phyloP scores from a whole-genome alignment of 2,329 filamentous ascomycete species.

The Talaromyces sp. region DNA sequence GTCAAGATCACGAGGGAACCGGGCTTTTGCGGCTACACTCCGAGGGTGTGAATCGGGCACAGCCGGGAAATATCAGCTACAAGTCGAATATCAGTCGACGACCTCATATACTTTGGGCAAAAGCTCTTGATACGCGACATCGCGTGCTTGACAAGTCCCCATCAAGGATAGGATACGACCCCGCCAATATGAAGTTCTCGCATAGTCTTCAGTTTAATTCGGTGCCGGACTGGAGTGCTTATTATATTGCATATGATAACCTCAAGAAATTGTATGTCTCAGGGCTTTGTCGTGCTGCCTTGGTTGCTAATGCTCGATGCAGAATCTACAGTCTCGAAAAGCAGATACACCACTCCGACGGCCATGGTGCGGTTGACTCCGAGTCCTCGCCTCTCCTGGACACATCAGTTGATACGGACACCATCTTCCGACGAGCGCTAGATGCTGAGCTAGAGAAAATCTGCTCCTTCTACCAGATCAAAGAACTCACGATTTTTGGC shows the following conservation, averaged over 20 bases:
- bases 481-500: constrained; percentile 81
- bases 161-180: not conserved
- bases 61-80: not conserved
- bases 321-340: constrained; percentile 97
- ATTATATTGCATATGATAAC: constrained; percentile 98
- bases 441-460: constrained; percentile 93
- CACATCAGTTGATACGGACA: constrained; percentile 66
- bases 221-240: constrained; percentile 97
- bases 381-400: constrained; percentile 82
- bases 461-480: constrained; percentile 81
- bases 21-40: not conserved
- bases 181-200: constrained; percentile 98
- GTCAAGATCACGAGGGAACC: constrained; percentile 14
- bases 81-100: not conserved
- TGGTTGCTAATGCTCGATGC: not conserved
- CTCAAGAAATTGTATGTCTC: constrained; percentile 86
- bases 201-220: constrained; percentile 99
- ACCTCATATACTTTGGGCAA: constrained; percentile 32
- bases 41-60: not conserved
- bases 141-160: not conserved
- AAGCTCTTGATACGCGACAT: constrained; percentile 28
- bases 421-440: constrained; percentile 74
- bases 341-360: constrained; percentile 61
- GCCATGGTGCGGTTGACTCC: constrained; percentile 60
- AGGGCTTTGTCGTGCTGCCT: not conserved